Base-by-base conservation (phyloP, 805 yeast species). In the Ogataea degrootiae region DNA sequence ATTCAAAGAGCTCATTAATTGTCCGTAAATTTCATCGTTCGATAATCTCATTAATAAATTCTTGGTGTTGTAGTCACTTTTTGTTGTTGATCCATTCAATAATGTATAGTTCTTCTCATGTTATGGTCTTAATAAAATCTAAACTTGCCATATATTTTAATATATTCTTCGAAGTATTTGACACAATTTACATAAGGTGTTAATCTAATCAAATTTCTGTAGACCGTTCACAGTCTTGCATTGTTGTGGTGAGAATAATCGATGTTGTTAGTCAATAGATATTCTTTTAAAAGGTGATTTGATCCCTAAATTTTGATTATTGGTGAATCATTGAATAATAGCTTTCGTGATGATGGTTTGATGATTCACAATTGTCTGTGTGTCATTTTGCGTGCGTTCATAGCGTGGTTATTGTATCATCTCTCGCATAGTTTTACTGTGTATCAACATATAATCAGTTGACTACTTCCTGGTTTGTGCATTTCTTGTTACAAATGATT, bases 121-220 rank as follows among this genome's bases (percentile, higher is more conserved):
- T 50, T 49, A 41, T 59, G 58, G 38, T 64, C 60, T 37, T 62
- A 61, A 15, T 49, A 36, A 33, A 61, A 51, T 38, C 59, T 38
- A 2, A 55, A 44, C 40, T 59, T 58, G 14, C 60, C 29, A 29
- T 51, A 49, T 5, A 29, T 17, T 3, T 14, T n/a, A 4, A 53
- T 43, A 12, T 52, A 26, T 6, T 31, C 15, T 17, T 48, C 43
- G 36, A 33, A 47, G 29, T 47, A 49, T 6, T 23, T 17, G 8
- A 45, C 48, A 1, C 49, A 15, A 22, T 53, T 54, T 29, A 53
- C 21, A 37, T 37, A 58, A 2, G 45, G 51, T 2, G 41, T 14
- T 8, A 53, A 34, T 36, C 67, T 39, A 1, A 51, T 43, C 8
- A 57, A 14, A 29, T 60, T 61, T 40, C 66, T 45, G 45, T 62